Evolutionary conservation across 805 yeast species (phyloP).

Genomic region (Ogataea ramenticola): DNA sequence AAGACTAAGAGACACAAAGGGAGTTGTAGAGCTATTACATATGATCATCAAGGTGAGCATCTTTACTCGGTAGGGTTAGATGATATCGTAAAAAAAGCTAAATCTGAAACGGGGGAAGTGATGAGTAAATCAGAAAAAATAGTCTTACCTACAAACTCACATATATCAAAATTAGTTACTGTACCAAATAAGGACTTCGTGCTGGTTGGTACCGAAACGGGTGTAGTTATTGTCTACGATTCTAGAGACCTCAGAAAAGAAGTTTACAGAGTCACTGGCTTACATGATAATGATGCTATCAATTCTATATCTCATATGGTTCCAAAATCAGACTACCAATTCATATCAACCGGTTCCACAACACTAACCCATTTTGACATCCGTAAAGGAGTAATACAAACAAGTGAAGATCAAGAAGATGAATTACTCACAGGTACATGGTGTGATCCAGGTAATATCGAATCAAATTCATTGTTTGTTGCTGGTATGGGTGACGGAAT

Average conservation of each 20-base stretch:
- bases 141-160: constrained; percentile 4
- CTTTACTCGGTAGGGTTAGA: constrained; percentile 77
- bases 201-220: constrained; percentile 61
- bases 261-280: constrained; percentile 41
- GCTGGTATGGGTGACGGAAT: constrained; percentile 93
- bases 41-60: constrained; percentile 54
- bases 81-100: constrained; percentile 67
- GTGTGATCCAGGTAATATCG: constrained; percentile 56
- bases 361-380: constrained; percentile 73
- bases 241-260: constrained; percentile 38
- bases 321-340: constrained; percentile 69
- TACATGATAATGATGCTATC: constrained; percentile 75
- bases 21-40: constrained; percentile 67
- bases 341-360: constrained; percentile 75
- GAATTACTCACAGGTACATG: constrained; percentile 75
- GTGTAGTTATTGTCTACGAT: constrained; percentile 58
- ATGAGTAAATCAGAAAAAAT: constrained; percentile 36
- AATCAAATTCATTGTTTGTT: constrained; percentile 38
- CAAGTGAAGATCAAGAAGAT: constrained; percentile 88
- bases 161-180: constrained; percentile 36
- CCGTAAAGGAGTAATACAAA: constrained; percentile 57
- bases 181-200: constrained; percentile 42
- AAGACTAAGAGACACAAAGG: constrained; percentile 86
- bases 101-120: constrained; percentile 69
- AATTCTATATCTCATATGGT: constrained; percentile 68